These are phyloP conservation scores for Debaryomycetaceae sp. DNA, from an alignment of 1,139 yeast species.

Conservation along the genomic window DNA sequence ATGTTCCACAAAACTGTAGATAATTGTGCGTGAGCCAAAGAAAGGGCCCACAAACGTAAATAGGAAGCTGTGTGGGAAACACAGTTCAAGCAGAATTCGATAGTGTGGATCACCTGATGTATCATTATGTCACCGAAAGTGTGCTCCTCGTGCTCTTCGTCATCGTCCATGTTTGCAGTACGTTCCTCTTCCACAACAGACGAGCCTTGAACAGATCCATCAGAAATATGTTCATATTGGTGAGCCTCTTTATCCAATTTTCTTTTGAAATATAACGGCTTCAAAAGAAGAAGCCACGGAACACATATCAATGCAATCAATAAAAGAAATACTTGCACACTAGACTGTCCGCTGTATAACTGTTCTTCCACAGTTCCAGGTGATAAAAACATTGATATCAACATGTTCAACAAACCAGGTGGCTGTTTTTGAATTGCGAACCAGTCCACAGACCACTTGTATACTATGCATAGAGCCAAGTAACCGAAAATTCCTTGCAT, in stretches of 20 bases:
- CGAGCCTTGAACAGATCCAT: constrained; percentile 15
- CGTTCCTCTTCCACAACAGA: constrained; percentile 16
- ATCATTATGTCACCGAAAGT: constrained; percentile 74
- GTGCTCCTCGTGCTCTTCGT: constrained; percentile 52
- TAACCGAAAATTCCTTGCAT: constrained; percentile 86
- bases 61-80: constrained; percentile 80
- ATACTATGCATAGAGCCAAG: constrained; percentile 64
- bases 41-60: constrained; percentile 74
- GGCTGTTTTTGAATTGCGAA: constrained; percentile 63
- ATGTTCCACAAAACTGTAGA: constrained; percentile 74
- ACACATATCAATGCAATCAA: constrained; percentile 66
- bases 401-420: constrained; percentile 77
- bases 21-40: constrained; percentile 75
- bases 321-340: constrained; percentile 57
- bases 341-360: constrained; percentile 61
- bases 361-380: constrained; percentile 73
- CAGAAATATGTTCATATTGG: constrained; percentile 28
- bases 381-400: constrained; percentile 74
- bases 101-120: constrained; percentile 76
- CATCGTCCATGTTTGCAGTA: constrained; percentile 33
- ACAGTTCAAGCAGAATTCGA: constrained; percentile 75
- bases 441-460: constrained; percentile 83
- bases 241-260: constrained; percentile 41
- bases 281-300: constrained; percentile 68
- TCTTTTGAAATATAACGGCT: constrained; percentile 54